Evolutionary conservation across 2,329 filamentous ascomycete species (phyloP).

Genomic region (Fusarium multiceps): DNA sequence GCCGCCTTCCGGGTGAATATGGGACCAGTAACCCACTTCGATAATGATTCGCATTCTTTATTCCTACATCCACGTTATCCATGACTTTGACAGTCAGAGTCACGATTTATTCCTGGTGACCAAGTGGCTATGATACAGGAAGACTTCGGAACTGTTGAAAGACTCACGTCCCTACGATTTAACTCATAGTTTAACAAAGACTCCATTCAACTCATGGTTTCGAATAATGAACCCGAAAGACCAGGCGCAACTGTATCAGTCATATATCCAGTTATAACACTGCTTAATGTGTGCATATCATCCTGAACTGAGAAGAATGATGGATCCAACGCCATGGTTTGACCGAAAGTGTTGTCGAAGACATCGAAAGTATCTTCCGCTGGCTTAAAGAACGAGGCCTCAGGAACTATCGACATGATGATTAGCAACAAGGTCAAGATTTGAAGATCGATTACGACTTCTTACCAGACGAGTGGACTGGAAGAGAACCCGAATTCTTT

Average conservation of each 20-base stretch:
- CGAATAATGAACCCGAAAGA: not conserved
- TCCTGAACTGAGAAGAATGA: constrained; percentile 13
- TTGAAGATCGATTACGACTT: not conserved
- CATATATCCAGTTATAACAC: constrained; percentile 12
- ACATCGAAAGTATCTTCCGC: not conserved
- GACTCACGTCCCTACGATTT: not conserved
- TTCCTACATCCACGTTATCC: not conserved
- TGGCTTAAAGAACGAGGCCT: not conserved
- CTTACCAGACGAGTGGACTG: not conserved
- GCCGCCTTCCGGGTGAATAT: constrained; percentile 23
- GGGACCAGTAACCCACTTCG: constrained; percentile 11
- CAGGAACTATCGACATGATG: not conserved
- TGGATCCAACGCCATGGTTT: constrained; percentile 27
- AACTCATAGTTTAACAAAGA: no score
- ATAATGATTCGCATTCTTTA: not conserved
- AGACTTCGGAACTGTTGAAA: not conserved
- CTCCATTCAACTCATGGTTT: not conserved
- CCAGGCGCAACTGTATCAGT: not conserved
- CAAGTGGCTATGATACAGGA: not conserved
- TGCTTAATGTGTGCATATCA: constrained; percentile 13
- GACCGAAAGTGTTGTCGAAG: constrained; percentile 22
- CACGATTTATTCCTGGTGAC: not conserved
- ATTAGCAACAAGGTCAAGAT: not conserved
- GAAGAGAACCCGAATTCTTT: not conserved
- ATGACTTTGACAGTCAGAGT: not conserved